Base-by-base conservation (phyloP, 805 yeast species). In the Pichia californica region DNA sequence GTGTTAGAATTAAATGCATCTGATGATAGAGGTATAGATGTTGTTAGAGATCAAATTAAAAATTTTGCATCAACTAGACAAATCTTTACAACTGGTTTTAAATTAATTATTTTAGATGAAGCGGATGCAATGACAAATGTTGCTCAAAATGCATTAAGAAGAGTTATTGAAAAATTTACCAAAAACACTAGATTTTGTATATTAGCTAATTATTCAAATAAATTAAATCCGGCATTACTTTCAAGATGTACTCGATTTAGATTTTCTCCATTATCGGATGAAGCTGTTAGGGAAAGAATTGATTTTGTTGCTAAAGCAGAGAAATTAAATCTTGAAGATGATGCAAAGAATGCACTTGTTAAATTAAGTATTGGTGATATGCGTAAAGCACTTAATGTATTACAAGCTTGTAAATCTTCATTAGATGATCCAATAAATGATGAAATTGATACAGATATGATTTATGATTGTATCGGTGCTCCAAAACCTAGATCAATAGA, bases 11-110 rank as follows among this genome's bases (percentile, higher is more conserved):
- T 93, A 62, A 93, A 93, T 64, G 99, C 99, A 4, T 83, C 94
- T 4, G 99, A 93, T 63, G 99, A 93, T 62, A 77, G 99, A 66
- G 99, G 99, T 52, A 93, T 93, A 52, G 95, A 88, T 54, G 97
- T 93, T 36, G 98, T 93, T n/a, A 76, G 99, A 51, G 93, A 93
- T 56, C 96, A 88, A 64, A 88, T 93, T 69, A 93, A 93, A 71
- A 88, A 83, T 54, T 93, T 93, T 68, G 99, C 99, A 10, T 79
- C 91, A 26, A 93, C 99, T 1, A 80, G 88, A 72, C 99, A 93
- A 62, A 91, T 93, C 42, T 93, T 91, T 64, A 72, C 80, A 47
- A 72, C 75, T 43, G 94, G 93, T 13, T 88, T 88, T 72, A 91
- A 91, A 58, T 68, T 91, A 54, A 83, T 91, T 46, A 86, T 91